Evolutionary conservation across 2,329 filamentous ascomycete genomes (phyloP).

Genomic region (Xylariaceae sp.): DNA sequence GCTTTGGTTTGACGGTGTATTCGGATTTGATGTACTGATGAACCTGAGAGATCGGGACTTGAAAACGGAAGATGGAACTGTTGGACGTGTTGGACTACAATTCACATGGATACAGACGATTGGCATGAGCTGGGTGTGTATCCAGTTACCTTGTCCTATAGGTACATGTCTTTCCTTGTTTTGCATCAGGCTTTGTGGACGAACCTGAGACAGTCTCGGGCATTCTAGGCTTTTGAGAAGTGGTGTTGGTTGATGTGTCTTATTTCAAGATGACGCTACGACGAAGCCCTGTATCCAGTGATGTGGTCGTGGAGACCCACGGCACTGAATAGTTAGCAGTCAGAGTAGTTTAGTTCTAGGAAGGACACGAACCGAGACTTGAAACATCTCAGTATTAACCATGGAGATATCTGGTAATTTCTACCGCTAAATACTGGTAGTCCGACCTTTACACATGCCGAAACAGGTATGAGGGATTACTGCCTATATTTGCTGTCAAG

Average conservation of each 20-base stretch:
- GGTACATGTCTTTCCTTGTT: background rate
- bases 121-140: conserved; percentile 3
- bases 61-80: background rate
- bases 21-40: background rate
- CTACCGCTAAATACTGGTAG: too few relatives aligned
- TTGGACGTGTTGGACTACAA: background rate
- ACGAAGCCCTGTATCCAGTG: background rate
- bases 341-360: too few relatives aligned
- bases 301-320: background rate
- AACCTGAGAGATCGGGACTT: background rate
- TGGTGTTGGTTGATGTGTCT: background rate
- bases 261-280: background rate
- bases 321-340: background rate
- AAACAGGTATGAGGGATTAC: too few relatives aligned
- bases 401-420: too few relatives aligned
- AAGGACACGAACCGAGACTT: too few relatives aligned
- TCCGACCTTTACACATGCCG: too few relatives aligned
- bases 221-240: background rate
- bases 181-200: background rate
- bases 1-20: background rate
- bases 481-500: too few relatives aligned
- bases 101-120: background rate
- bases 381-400: too few relatives aligned
- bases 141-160: background rate
- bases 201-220: background rate